Evolutionary conservation across 768 basidiomycete species (phyloP).

Genomic region (Coprinopsis sp.): DNA sequence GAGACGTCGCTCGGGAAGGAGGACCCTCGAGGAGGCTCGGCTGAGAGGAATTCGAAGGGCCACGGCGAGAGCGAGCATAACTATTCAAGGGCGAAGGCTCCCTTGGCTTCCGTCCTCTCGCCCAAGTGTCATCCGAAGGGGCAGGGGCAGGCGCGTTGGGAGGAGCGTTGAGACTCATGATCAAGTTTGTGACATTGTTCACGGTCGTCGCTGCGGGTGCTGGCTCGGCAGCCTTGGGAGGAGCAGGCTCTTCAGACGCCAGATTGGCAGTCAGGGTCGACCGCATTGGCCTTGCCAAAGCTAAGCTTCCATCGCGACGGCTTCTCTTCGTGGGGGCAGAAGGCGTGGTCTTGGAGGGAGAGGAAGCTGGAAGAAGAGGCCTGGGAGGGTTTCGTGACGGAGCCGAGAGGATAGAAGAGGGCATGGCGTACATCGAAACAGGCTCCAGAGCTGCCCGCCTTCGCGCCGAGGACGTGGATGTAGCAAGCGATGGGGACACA

Average conservation of each 20-base stretch:
- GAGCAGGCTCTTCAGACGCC: constrained; percentile 36
- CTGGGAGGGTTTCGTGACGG: constrained; percentile 24
- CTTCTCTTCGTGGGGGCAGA: constrained; percentile 61
- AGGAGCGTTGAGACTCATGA: constrained; percentile 63
- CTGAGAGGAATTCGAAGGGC: constrained; percentile 24
- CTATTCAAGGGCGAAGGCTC: constrained; percentile 17
- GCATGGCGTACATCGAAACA: constrained; percentile 41
- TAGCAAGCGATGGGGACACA: constrained; percentile 27
- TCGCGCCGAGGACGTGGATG: constrained; percentile 22
- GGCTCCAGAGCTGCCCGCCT: constrained; percentile 35
- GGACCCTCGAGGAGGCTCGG: constrained; percentile 30
- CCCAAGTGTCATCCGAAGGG: constrained; percentile 33
- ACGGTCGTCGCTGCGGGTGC: constrained; percentile 61
- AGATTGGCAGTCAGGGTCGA: constrained; percentile 30
- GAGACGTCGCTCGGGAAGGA: constrained; percentile 23
- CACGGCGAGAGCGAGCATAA: constrained; percentile 21
- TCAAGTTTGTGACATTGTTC: constrained; percentile 69
- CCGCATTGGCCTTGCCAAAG: constrained; percentile 57
- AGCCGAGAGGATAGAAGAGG: too few species aligned
- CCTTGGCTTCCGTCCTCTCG: constrained; percentile 42
- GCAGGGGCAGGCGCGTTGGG: constrained; percentile 22
- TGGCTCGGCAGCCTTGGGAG: constrained; percentile 21
- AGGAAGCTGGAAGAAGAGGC: constrained; percentile 14
- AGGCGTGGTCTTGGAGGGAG: constrained; percentile 18
- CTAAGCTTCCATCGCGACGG: constrained; percentile 83